Evolutionary conservation across 2,329 filamentous ascomycete species (phyloP), one percentile per base, ranked within the genome.

Genomic region (Exserohilum rostratum): DNA sequence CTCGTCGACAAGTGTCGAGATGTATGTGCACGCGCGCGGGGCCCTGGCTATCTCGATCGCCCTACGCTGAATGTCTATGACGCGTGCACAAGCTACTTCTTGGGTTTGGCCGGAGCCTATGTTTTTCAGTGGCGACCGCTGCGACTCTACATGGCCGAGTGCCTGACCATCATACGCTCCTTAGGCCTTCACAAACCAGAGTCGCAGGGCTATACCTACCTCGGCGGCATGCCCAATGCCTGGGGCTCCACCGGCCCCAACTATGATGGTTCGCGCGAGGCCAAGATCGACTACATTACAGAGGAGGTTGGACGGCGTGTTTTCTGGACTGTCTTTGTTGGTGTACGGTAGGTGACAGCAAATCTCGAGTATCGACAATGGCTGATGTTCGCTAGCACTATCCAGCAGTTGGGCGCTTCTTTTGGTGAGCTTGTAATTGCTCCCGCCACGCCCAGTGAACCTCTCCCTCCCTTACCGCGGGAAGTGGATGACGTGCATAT

Each of bases 401-500:
- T 96, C 72, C 85, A 89, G 50, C 91, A 96, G 69, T 78, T 95
- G 15, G 91, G 90, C 30, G 85, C 85, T 13, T 85, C 85, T 0
- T 87, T 89, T 57, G 85, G 85, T 31, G 90, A 92, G 64, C 78
- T 93, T 33, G 83, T 89, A 31, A 87, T 96, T 46, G 86, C 89
- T 7, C 91, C 91, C 3, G 87, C 89, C 1, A 96, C 90, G 0
- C 85, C 87, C 0, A 87, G 83, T 22, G 85, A 91, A 38, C 88
- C 87, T 4, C 91, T 95, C 62, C 92, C 92, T 3, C 88, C 90
- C 6, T 81, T 92, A 11, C 92, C 92, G 0, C 79, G 88, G 17
- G 91, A 96, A 66, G 86, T 96, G 1, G 92, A 96, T 63, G 92
- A 96, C 73, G 87, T 89, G 53, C 93, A 86, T 67, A 90, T 96